Base-by-base conservation (phyloP, 495 filamentous ascomycete genomes). In the Alectoria sarmentosa region DNA sequence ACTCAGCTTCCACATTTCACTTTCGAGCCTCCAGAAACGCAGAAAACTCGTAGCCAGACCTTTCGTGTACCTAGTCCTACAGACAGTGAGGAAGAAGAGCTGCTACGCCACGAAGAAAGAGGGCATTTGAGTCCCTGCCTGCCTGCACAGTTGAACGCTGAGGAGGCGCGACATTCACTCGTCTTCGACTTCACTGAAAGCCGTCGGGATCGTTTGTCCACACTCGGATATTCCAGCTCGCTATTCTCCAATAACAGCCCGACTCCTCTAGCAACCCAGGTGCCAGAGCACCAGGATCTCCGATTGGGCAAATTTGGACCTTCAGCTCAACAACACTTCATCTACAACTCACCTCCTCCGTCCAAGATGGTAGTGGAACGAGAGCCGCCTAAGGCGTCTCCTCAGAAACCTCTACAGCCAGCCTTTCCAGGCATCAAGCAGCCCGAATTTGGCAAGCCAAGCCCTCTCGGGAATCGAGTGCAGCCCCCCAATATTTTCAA, bases 371-470 rank as follows among this genome's bases (percentile, higher is more conserved):
- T 70, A 5, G 68, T 66, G 10, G 70, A 72, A 63, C 63, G 70
- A 7, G 70, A 70, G 54, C 68, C 70, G 9, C 66, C 70, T 14
- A 72, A 72, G 54, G 58, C 63, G 52, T 55, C 66, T 7, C 55
- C 52, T 37, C 60, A 68, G 23, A 65, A 70, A 32, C 42, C 63
- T 30, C 26, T 14, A 42, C 61, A 61, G 19, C 59, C 62, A 55
- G 54, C 48, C 38, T 61, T 69, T n/a, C 4, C 23, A 32, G 42
- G 49, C 49, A 34, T 57, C 26, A 69, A 75, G 5, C 72, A 80
- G 46, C 80, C 83, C 44, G 81, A 87, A 69, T 87, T 87, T 67
- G 84, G 84, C 36, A 82, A 83, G 66, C 74, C 84, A 4, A 86
- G 84, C 65, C 79, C 77, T 17, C 64, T 79, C 26, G 75, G 78